Percentiles rank a stretch among this genome's conserved stretches.
These are phyloP conservation scores for Phtheirospermum japonicum DNA, from an alignment of 257 asterid species.

Conservation along the genomic window DNA sequence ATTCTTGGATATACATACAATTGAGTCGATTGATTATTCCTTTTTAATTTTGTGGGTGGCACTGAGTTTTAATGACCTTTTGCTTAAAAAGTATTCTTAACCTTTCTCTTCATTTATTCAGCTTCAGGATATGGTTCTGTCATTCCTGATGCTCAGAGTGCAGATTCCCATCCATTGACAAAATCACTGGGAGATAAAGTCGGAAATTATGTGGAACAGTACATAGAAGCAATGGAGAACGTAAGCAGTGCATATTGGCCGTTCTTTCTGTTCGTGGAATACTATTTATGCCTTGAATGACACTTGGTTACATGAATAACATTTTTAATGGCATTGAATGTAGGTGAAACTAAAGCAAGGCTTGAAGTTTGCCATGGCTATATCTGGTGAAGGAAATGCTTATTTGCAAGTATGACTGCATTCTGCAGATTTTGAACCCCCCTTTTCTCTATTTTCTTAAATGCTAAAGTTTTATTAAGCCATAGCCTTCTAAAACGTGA, in stretches of 20 bases:
- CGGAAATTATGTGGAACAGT: constrained; percentile 60
- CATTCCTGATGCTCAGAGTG: constrained; percentile 73
- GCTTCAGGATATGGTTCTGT: constrained; percentile 90
- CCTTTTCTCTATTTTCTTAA: background rate
- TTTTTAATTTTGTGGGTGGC: constrained; percentile 13
- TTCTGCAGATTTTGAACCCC: constrained; percentile 19
- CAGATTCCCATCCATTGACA: constrained; percentile 69
- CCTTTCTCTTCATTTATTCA: constrained; percentile 33
- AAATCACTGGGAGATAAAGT: constrained; percentile 72
- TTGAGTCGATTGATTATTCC: too few relatives aligned
- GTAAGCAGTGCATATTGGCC: constrained; percentile 36
- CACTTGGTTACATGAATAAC: constrained; percentile 19
- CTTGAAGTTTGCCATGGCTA: constrained; percentile 81
- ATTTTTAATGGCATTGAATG: constrained; percentile 25
- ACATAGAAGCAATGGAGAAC: constrained; percentile 93
- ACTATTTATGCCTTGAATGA: constrained; percentile 12
- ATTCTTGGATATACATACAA: too few relatives aligned
- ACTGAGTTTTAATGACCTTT: background rate
- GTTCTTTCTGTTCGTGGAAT: constrained; percentile 15
- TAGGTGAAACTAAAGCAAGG: constrained; percentile 96
- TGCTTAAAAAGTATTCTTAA: constrained; percentile 10
- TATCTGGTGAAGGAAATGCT: constrained; percentile 92
- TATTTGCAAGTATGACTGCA: constrained; percentile 71
- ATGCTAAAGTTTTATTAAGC: background rate
- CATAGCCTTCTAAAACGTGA: constrained; percentile 15